Evolutionary conservation across 148 eudicot species (phyloP).

Genomic region (Rhododendron henanense): DNA sequence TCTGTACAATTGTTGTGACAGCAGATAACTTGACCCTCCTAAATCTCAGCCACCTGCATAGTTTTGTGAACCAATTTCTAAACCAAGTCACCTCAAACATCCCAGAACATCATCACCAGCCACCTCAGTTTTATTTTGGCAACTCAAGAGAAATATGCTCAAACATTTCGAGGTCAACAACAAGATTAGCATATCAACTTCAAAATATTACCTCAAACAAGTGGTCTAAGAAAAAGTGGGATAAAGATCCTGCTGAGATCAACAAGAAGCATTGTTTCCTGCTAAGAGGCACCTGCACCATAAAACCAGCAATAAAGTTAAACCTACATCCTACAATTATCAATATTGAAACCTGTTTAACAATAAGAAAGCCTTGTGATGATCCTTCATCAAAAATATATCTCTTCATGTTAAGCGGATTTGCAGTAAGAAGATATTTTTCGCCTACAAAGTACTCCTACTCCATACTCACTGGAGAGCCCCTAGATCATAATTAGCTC

Average conservation of each 20-base stretch:
- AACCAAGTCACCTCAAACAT: neutral
- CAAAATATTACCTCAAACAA: slow-evolving; percentile 52
- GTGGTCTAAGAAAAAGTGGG: slow-evolving; percentile 52
- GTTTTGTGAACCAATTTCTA: neutral
- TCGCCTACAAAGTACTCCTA: neutral
- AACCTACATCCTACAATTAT: neutral
- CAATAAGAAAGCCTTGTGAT: neutral
- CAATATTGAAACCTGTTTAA: neutral
- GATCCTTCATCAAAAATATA: neutral
- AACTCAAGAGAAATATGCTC: neutral
- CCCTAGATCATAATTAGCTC: neutral
- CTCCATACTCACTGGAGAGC: neutral
- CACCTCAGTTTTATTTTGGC: neutral
- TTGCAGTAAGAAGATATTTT: neutral
- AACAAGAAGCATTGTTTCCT: slow-evolving; percentile 67
- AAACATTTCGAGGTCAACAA: neutral
- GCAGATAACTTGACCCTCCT: neutral
- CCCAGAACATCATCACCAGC: neutral
- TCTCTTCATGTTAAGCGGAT: neutral
- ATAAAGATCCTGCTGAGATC: slow-evolving; percentile 76
- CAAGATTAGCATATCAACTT: neutral
- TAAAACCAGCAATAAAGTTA: neutral
- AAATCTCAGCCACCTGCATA: neutral
- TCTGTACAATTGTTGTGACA: neutral
- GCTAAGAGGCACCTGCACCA: slow-evolving; percentile 60